Conservation (phyloP, 441 rosid species). For the Eutrema salsugineum region DNA sequence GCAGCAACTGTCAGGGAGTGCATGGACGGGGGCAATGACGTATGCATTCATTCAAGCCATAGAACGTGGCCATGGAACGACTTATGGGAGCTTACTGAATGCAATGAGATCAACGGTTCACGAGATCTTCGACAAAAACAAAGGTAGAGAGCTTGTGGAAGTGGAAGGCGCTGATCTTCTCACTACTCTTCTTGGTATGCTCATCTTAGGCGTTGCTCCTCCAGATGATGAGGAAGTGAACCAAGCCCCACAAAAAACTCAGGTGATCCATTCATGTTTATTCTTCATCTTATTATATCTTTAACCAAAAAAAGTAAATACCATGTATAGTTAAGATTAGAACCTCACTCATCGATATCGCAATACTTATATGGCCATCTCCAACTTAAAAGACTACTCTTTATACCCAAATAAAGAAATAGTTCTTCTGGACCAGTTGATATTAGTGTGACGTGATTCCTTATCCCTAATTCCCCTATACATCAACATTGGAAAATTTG, state of each 20-base stretch:
- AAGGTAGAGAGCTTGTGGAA: conserved; percentile 31
- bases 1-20: conserved; percentile 52
- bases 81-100: conserved; percentile 48
- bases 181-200: conserved; percentile 38
- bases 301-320: no score
- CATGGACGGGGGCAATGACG: conserved; percentile 76
- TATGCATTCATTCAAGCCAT: conserved; percentile 64
- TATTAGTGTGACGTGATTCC: no score
- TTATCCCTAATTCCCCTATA: no score
- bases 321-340: no score
- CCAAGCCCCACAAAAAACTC: conserved; percentile 14
- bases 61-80: conserved; percentile 50
- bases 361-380: no score
- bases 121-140: conserved; percentile 28
- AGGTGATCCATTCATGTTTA: conserved; percentile 17
- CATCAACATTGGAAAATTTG: no score
- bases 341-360: no score
- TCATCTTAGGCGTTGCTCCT: conserved; percentile 24
- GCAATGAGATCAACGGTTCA: conserved; percentile 57
- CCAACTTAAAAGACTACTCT: no score
- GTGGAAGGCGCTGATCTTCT: conserved; percentile 34
- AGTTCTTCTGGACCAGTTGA: no score
- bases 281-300: conserved; percentile 12
- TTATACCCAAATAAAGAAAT: no score
- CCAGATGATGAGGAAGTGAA: conserved; percentile 4